A percentile compares a stretch with the other conserved stretches of the same genome.
Evolutionary conservation across 108 stramenopile genomes (phyloP).

Genomic region (Cyclotella choctawhatcheeana): DNA sequence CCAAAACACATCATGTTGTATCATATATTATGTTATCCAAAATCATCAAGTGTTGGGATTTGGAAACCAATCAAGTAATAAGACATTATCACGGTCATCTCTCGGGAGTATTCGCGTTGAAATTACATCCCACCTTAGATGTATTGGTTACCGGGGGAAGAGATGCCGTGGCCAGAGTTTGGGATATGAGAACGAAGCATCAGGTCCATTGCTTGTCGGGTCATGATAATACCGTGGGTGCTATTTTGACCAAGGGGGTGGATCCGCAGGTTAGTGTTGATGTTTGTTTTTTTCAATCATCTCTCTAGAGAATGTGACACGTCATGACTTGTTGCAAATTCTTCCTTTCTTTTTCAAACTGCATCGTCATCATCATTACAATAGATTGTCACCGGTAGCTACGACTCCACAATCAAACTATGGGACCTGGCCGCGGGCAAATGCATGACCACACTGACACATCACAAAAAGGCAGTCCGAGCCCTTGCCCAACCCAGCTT

Average conservation of each 20-base stretch:
- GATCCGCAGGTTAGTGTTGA: slow-evolving; percentile 88
- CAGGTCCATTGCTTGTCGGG: slow-evolving; percentile 93
- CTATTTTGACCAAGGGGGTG: slow-evolving; percentile 87
- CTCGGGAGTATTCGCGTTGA: slow-evolving; percentile 91
- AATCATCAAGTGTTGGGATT: slow-evolving; percentile 91
- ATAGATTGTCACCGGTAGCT: slow-evolving; percentile 93
- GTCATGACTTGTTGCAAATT: not conserved
- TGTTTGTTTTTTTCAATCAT: not conserved
- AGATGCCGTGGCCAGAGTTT: slow-evolving; percentile 97
- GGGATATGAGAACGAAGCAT: slow-evolving; percentile 99
- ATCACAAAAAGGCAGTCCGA: slow-evolving; percentile 97
- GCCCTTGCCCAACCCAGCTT: slow-evolving; percentile 86
- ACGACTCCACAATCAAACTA: slow-evolving; percentile 96
- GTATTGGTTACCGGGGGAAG: slow-evolving; percentile 98
- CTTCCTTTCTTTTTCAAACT: not conserved
- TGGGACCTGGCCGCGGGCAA: slow-evolving; percentile 99
- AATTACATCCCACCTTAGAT: slow-evolving; percentile 97
- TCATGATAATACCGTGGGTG: slow-evolving; percentile 94
- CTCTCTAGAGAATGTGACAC: too few species aligned
- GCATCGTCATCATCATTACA: not conserved
- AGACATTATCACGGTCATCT: slow-evolving; percentile 99
- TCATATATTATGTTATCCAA: not conserved
- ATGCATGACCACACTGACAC: slow-evolving; percentile 95
- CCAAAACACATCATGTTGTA: too few species aligned
- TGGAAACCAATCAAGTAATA: slow-evolving; percentile 99